These are phyloP conservation scores for Wallacemonas sp. DNA, from an alignment of 208 protist species.

Conservation along the genomic window DNA sequence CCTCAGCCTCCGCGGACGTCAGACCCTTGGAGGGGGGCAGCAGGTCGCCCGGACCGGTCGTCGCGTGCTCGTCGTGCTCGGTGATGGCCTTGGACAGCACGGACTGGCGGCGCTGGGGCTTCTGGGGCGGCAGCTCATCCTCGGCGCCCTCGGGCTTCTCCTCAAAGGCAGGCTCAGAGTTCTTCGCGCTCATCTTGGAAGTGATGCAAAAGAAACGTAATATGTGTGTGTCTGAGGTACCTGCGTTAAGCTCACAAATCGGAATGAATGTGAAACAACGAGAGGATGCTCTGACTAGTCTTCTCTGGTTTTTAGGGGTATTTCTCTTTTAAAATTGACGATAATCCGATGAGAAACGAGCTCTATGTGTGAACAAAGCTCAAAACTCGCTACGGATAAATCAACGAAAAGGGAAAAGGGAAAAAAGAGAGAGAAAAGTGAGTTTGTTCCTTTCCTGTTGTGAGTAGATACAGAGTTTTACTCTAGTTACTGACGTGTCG, in stretches of 20 bases:
- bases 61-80: conserved; percentile 56
- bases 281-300: too few relatives aligned
- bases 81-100: conserved; percentile 77
- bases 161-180: conserved; percentile 28
- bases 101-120: conserved; percentile 66
- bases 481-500: background rate
- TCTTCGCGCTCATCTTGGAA: conserved; percentile 35
- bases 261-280: too few relatives aligned
- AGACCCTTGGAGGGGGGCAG: conserved; percentile 68
- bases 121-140: conserved; percentile 47
- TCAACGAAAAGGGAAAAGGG: background rate
- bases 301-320: conserved; percentile 21
- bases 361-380: conserved; percentile 11
- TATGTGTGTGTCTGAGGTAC: too few relatives aligned
- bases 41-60: conserved; percentile 21
- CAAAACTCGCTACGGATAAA: background rate
- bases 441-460: background rate
- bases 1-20: conserved; percentile 56
- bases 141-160: conserved; percentile 38
- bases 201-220: too few relatives aligned
- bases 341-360: background rate
- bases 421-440: background rate
- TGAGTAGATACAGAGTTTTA: background rate
- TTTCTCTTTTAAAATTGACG: background rate
- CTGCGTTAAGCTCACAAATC: too few relatives aligned